Conservation (phyloP, 257 asterid species). For the Capsicum pubescens region DNA sequence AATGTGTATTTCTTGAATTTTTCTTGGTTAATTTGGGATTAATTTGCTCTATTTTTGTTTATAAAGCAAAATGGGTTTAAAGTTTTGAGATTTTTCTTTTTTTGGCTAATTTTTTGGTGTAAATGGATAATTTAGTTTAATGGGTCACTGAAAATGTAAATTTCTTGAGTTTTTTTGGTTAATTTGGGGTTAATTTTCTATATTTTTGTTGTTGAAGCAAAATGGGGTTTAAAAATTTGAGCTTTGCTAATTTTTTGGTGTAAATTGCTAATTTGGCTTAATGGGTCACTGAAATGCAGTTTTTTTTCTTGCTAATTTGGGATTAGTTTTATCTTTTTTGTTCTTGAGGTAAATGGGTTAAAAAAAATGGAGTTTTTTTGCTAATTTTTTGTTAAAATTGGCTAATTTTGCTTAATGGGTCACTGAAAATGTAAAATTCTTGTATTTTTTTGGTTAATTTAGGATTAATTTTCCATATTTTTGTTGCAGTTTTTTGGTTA, state of each 20-base stretch:
- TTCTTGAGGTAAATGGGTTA: not conserved
- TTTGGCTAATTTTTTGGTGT: not conserved
- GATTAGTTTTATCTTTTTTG: too few species aligned
- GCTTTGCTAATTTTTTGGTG: not conserved
- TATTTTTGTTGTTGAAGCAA: not conserved
- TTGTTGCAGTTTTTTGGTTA: not conserved
- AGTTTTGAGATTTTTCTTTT: not conserved
- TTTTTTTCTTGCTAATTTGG: too few species aligned
- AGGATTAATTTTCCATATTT: constrained; percentile 3
- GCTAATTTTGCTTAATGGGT: constrained; percentile 22
- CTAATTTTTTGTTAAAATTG: not conserved
- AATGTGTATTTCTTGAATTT: constrained; percentile 15
- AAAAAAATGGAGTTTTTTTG: not conserved
- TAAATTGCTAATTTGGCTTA: too few species aligned
- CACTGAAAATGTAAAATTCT: constrained; percentile 27
- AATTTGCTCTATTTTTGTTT: not conserved
- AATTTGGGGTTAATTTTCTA: constrained; percentile 14
- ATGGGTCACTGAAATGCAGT: not conserved
- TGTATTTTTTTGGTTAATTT: not conserved
- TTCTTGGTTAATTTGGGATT: constrained; percentile 7
- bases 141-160: constrained; percentile 33
- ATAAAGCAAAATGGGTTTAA: not conserved
- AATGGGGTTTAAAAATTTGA: too few species aligned
- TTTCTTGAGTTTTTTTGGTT: not conserved
- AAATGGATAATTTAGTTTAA: constrained; percentile 1